Conservation (phyloP, 345 rosid genomes). For the Brassica juncea region DNA sequence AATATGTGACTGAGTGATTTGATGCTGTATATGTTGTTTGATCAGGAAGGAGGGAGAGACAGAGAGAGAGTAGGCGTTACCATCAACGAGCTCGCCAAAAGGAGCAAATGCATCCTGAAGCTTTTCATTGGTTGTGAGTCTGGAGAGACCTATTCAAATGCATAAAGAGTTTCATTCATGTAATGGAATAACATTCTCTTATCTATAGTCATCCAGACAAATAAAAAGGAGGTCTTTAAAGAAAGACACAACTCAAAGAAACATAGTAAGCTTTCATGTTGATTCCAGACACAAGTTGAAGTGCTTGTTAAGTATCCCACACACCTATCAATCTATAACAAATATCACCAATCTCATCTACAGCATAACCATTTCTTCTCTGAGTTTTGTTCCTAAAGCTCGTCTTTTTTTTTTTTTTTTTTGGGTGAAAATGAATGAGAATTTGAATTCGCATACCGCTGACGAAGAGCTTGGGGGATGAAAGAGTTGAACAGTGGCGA, state of each 20-base stretch:
- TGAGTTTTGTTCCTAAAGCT: not conserved
- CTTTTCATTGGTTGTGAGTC: constrained; percentile 75
- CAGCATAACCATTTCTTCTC: not conserved
- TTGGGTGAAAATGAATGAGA: not conserved
- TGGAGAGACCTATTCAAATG: constrained; percentile 59
- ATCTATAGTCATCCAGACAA: not conserved
- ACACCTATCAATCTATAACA: not conserved
- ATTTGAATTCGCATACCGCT: constrained; percentile 50
- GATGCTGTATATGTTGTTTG: not conserved
- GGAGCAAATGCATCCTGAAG: constrained; percentile 72
- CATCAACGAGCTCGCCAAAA: constrained; percentile 76
- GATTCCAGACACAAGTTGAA: not conserved
- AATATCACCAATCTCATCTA: not conserved
- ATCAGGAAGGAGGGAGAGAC: not conserved
- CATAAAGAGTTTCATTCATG: not conserved
- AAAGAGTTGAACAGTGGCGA: constrained; percentile 63
- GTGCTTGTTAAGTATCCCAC: not conserved
- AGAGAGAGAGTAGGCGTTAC: constrained; percentile 33
- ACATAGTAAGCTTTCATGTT: not conserved
- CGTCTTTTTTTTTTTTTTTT: not conserved
- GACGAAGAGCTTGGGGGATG: constrained; percentile 79
- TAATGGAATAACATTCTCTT: not conserved
- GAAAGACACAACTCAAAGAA: not conserved
- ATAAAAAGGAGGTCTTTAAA: not conserved
- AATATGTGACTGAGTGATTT: not conserved